Conservation (phyloP, 192 early-diverging fungal genomes). For the Phycomyces nitens region DNA sequence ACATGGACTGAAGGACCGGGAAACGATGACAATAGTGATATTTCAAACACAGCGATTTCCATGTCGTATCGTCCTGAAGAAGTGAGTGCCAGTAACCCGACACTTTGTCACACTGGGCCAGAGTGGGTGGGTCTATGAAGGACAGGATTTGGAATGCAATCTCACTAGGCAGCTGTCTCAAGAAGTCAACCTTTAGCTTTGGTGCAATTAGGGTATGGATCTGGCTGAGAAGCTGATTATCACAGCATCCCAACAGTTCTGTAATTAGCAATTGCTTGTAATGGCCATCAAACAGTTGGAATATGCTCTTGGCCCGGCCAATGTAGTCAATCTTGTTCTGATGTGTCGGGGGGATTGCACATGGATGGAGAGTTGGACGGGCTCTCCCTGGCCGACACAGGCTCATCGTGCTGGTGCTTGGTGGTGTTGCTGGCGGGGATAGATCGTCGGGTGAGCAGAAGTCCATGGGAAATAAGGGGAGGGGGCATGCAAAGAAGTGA, state of each 20-base stretch:
- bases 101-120: slow-evolving; percentile 77
- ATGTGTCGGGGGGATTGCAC: background rate
- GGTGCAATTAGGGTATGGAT: slow-evolving; percentile 51
- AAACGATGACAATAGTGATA: slow-evolving; percentile 28
- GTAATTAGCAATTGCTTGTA: slow-evolving; percentile 38
- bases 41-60: slow-evolving; percentile 36
- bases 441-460: slow-evolving; percentile 26
- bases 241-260: slow-evolving; percentile 45
- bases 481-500: background rate
- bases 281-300: slow-evolving; percentile 31
- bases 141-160: slow-evolving; percentile 77
- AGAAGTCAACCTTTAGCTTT: slow-evolving; percentile 85
- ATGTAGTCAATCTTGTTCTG: slow-evolving; percentile 21
- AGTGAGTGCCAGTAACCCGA: slow-evolving; percentile 50
- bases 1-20: slow-evolving; percentile 20
- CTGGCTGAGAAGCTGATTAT: slow-evolving; percentile 44
- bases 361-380: background rate
- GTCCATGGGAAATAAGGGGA: slow-evolving; percentile 20
- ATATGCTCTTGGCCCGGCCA: slow-evolving; percentile 31
- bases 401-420: slow-evolving; percentile 12
- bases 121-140: slow-evolving; percentile 79
- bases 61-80: slow-evolving; percentile 45
- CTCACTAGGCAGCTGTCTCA: slow-evolving; percentile 71
- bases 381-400: slow-evolving; percentile 1
- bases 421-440: slow-evolving; percentile 38